Evolutionary conservation across 2,329 filamentous ascomycete genomes (phyloP).

Genomic region (Sporothrix dimorphospora): DNA sequence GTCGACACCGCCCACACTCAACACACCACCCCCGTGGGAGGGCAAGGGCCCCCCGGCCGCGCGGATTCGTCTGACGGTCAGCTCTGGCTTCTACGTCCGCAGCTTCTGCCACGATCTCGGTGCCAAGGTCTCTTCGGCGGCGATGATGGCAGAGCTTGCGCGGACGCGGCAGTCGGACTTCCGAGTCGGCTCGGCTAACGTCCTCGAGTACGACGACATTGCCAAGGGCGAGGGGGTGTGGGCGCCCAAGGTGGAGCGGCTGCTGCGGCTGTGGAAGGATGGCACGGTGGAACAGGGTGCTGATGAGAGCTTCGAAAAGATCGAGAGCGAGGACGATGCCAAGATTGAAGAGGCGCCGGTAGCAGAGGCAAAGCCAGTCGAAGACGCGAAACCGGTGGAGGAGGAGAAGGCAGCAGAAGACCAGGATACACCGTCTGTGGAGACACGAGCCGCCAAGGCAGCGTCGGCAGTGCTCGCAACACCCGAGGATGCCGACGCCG

Average conservation of each 20-base stretch:
- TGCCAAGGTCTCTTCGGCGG: slow-evolving; percentile 76
- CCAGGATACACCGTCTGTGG: not conserved
- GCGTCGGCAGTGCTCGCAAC: not conserved
- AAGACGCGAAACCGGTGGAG: not conserved
- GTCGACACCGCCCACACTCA: slow-evolving; percentile 46
- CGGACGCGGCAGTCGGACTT: slow-evolving; percentile 84
- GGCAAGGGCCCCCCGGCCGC: slow-evolving; percentile 73
- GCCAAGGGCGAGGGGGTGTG: slow-evolving; percentile 77
- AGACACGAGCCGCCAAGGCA: slow-evolving; percentile 1
- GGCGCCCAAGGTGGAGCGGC: slow-evolving; percentile 70
- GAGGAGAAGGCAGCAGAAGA: not conserved
- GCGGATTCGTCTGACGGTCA: slow-evolving; percentile 86
- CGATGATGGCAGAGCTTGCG: slow-evolving; percentile 81
- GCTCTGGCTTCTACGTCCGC: slow-evolving; percentile 95
- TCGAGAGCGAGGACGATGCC: not conserved
- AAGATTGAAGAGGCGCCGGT: not conserved
- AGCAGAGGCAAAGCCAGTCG: not conserved
- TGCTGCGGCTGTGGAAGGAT: slow-evolving; percentile 48
- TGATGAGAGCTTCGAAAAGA: slow-evolving; percentile 1
- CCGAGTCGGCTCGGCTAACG: slow-evolving; percentile 67
- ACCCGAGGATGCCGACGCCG: not conserved
- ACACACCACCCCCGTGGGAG: slow-evolving; percentile 59
- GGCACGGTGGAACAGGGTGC: slow-evolving; percentile 26
- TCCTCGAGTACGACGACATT: slow-evolving; percentile 78
- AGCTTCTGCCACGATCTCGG: slow-evolving; percentile 93